Base-by-base conservation (phyloP, 768 basidiomycete species). In the Podaxis sp. region DNA sequence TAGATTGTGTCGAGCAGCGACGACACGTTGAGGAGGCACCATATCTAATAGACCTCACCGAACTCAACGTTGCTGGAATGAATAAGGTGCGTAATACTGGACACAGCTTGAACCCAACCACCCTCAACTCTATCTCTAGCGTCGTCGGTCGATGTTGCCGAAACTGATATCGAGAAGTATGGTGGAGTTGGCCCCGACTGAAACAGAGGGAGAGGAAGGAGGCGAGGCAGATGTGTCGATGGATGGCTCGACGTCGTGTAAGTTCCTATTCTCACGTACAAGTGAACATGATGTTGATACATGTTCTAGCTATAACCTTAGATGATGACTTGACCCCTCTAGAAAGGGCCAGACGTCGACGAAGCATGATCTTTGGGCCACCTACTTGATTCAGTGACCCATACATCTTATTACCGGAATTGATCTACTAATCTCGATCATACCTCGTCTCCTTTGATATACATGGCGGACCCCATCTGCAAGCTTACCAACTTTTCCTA, bases 1-100 rank as follows among this genome's bases (percentile, higher is more conserved):
- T 94, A 1, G 87, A 91, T 67, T 95, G 92, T 64, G 88, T 82
- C 1, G 92, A 94, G 66, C 82, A 86, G 63, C 78, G 81, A 48
- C 71, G 71, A 40, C 81, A 73, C 48, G 82, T 89, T 2, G 90
- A 88, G 23, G 93, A 93, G 69, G 71, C 75, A 3, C 79, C 74
- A 47, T 90, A 85, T 68, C 72, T 86, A 35, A 79, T 93, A 55
- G 85, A 91, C 66, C 73, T 92, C 2, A 85, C 84, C 18, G 77
- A 72, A 21, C 68, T 77, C 55, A 85, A 87, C 57, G 77, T 89
- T 23, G 82, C 82, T 3, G 85, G 86, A 18, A 76, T 73, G 5
- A 80, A 79, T 68, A 91, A 90, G 81, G 90, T 90, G 55, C 48
- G 21, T 13, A 48, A 25, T 25, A 18, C 21, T 27, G 10, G 11